phyloP scores from a whole-genome alignment of 179 eudicot species.

The Dionaea muscipula region DNA sequence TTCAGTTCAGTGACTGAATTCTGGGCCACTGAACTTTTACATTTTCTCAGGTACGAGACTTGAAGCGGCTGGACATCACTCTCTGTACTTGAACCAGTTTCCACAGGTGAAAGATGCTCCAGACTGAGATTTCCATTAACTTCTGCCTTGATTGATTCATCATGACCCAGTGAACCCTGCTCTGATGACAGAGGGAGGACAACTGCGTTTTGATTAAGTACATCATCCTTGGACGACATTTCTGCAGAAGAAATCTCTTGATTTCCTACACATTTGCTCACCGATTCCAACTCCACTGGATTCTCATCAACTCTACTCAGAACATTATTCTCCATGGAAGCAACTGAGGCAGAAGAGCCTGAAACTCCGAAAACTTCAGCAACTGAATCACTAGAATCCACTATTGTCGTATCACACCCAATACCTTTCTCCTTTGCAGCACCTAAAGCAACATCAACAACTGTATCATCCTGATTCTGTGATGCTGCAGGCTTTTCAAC shows the following conservation, averaged over 20 bases:
- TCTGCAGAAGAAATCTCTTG: constrained; percentile 5
- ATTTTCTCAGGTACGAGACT: constrained; percentile 33
- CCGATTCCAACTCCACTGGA: constrained; percentile 8
- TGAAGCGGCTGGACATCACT: constrained; percentile 16
- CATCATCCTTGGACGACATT: constrained; percentile 12
- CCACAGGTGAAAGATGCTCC: constrained; percentile 7
- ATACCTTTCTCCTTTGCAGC: constrained; percentile 1
- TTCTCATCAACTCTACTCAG: constrained; percentile 15
- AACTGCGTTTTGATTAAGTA: constrained; percentile 5
- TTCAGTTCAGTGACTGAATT: constrained; percentile 22
- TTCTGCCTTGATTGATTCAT: constrained; percentile 13
- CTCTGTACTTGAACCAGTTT: constrained; percentile 10
- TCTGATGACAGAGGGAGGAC: neutral
- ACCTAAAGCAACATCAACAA: constrained; percentile 10
- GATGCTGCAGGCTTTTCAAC: constrained; percentile 1
- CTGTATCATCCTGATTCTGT: constrained; percentile 11
- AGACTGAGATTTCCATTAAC: constrained; percentile 19
- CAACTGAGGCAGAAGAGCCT: constrained; percentile 1
- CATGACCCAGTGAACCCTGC: constrained; percentile 4
- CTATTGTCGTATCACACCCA: constrained; percentile 11
- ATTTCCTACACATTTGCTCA: constrained; percentile 2
- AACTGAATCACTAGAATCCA: constrained; percentile 8
- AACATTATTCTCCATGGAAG: constrained; percentile 8
- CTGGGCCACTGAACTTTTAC: constrained; percentile 22
- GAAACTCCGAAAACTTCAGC: constrained; percentile 1